Evolutionary conservation across 495 filamentous ascomycete genomes (phyloP).

Genomic region (Aspergillus ostianus): DNA sequence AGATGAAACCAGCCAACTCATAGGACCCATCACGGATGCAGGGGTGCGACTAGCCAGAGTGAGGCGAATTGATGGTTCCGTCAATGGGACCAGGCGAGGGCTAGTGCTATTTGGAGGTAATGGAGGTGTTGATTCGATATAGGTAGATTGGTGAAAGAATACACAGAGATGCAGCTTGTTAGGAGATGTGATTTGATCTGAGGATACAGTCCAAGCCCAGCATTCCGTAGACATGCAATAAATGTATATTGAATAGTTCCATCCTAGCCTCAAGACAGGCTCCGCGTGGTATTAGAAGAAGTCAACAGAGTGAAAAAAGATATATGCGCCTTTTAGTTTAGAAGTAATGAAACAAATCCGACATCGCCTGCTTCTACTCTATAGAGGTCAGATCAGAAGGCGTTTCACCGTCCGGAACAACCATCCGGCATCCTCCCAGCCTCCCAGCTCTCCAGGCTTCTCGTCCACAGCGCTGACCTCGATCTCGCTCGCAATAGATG

Average conservation of each 20-base stretch:
- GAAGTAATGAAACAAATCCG: background rate
- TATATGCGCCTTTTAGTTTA: background rate
- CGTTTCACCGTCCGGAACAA: slow-evolving; percentile 73
- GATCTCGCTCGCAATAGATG: slow-evolving; percentile 26
- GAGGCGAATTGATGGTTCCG: slow-evolving; percentile 1
- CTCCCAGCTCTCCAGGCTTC: slow-evolving; percentile 50
- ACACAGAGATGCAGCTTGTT: background rate
- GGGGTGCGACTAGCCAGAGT: slow-evolving; percentile 1
- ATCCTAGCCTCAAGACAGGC: background rate
- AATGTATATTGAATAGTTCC: background rate
- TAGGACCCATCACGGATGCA: slow-evolving; percentile 1
- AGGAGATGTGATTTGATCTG: background rate
- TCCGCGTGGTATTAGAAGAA: background rate
- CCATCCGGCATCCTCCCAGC: slow-evolving; percentile 86
- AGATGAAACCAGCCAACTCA: slow-evolving; percentile 8
- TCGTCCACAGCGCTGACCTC: slow-evolving; percentile 26
- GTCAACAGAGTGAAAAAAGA: background rate
- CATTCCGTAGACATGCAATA: background rate
- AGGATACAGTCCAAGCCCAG: background rate
- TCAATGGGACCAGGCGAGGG: background rate
- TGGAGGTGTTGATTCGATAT: background rate
- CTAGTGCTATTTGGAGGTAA: background rate
- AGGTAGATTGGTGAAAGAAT: background rate
- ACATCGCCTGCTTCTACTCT: background rate
- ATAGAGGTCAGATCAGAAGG: slow-evolving; percentile 56